Evolutionary conservation across 2,329 filamentous ascomycete genomes (phyloP), one percentile per base, ranked within the genome.

Genomic region (Diaporthe citriasiana): DNA sequence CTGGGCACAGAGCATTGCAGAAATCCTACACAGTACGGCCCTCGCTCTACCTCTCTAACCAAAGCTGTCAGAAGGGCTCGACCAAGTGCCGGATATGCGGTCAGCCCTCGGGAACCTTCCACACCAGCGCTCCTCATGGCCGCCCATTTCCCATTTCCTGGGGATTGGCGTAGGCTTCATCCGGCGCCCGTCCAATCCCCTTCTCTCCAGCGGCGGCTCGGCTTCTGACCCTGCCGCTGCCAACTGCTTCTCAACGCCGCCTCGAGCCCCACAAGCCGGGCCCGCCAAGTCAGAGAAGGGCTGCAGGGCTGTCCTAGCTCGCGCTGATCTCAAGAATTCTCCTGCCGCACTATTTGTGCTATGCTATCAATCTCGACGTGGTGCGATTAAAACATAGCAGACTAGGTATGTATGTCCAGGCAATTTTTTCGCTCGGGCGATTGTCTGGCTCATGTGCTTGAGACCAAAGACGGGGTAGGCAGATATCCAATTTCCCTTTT

Each of bases 401-500:
- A n/a, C n/a, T n/a, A n/a, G n/a, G n/a, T n/a, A n/a, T n/a, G n/a
- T 78, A 81, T 81, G 1, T n/a, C 15, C n/a, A 30, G 45, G 25
- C 35, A 53, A 40, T n/a, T n/a, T n/a, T 81, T 74, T 82, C 80
- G 81, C 78, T 81, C 59, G n/a, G n/a, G n/a, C n/a, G 38, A 12
- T 17, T n/a, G 40, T 22, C 25, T 15, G 27, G 40, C 59, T 8
- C 40, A 15, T 10, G 22, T 40, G 33, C 35, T 60, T 27, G 57
- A 45, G 19, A 45, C 59, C 50, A 50, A 42, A 27, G 40, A 50
- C 40, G 47, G 59, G 40, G 45, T 27, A 33, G 59, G 40, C 60
- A 66, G 42, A 66, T 82, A 80, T 75, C 77, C 80, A 79, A 82
- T 82, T 82, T 82, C 79, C 79, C 78, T 74, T 55, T 33, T 74